Evolutionary conservation across 352 stramenopile species (phyloP), one percentile per base, ranked within the genome.

Genomic region (Globisporangium parvum): DNA sequence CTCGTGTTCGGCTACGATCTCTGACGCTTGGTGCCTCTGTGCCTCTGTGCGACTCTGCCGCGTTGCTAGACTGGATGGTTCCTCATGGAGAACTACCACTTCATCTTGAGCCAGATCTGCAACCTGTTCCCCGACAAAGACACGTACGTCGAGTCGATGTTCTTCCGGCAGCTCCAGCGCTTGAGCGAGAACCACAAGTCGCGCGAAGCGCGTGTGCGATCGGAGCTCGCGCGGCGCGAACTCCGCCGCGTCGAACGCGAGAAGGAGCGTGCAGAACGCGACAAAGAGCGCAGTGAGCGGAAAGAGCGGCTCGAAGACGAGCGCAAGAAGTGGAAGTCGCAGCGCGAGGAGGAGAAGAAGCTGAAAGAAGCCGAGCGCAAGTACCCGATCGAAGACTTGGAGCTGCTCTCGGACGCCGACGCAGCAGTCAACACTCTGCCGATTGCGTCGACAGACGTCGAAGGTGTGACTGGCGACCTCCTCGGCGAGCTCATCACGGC

Each of bases 81-180:
- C 59, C 63, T 93, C 48, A 81, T 91, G 62, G 85, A 91, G 40
- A 91, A 93, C 28, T 90, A 77, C 37, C 69, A 79, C 9, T 93
- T 93, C 33, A 87, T 93, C n/a, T 66, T 74, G 37, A 74, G 73
- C 31, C 84, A 93, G 56, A 87, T 93, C 40, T 87, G 53, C 37
- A 85, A 89, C 62, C 46, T 93, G 31, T 88, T 90, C 26, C 57
- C 74, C 0, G 77, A 91, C 47, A 88, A 89, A 51, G 78, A 90
- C 24, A 59, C 68, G 17, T 93, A 91, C 47, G 60, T 91, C 26
- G 66, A 91, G 20, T 93, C 79, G 17, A 90, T 90, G 77, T 93
- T 93, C 55, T 91, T 93, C 60, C 88, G 83, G 58, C 80, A 93
- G 46, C 63, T 93, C 18, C 75, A 91, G 42, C 77, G 84, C 24